A percentile compares a stretch with the other conserved stretches of the same genome.
These are phyloP conservation scores for Neospora caninum DNA, from an alignment of 169 alveolate species.

Conservation along the genomic window DNA sequence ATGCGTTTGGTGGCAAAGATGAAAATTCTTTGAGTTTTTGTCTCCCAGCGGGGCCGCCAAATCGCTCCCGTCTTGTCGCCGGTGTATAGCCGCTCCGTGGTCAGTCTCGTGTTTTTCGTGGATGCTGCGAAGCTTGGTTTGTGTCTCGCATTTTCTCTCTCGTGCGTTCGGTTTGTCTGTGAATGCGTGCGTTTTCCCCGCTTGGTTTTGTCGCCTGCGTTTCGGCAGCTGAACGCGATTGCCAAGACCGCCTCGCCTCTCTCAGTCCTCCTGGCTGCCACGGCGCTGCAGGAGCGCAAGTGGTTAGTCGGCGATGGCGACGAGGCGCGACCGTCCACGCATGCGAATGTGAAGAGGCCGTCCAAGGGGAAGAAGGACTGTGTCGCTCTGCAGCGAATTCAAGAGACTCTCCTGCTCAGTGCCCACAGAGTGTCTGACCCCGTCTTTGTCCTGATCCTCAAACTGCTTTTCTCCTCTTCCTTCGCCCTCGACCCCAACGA, in stretches of 20 bases:
- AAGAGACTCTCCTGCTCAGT: background rate
- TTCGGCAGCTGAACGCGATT: background rate
- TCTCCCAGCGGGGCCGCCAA: too few relatives aligned
- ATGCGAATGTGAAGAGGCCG: background rate
- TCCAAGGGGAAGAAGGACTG: background rate
- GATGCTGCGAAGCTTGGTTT: too few relatives aligned
- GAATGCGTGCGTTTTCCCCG: background rate
- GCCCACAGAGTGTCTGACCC: background rate
- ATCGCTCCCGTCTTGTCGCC: too few relatives aligned
- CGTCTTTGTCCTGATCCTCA: background rate
- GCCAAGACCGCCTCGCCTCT: background rate
- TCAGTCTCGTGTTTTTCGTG: too few relatives aligned
- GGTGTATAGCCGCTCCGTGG: too few relatives aligned
- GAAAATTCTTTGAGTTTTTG: too few relatives aligned
- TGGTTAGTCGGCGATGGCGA: background rate
- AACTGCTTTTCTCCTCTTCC: background rate
- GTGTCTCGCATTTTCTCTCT: too few relatives aligned
- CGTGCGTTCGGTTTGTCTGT: too few relatives aligned
- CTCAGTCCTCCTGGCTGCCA: background rate
- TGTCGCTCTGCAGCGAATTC: background rate
- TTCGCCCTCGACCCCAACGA: background rate
- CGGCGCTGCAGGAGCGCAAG: slow-evolving; percentile 1
- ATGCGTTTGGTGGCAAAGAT: too few relatives aligned
- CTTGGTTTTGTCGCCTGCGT: background rate
- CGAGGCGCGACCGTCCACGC: too few relatives aligned